Conservation (phyloP, 768 basidiomycete genomes). For the Suillus bovinus region DNA sequence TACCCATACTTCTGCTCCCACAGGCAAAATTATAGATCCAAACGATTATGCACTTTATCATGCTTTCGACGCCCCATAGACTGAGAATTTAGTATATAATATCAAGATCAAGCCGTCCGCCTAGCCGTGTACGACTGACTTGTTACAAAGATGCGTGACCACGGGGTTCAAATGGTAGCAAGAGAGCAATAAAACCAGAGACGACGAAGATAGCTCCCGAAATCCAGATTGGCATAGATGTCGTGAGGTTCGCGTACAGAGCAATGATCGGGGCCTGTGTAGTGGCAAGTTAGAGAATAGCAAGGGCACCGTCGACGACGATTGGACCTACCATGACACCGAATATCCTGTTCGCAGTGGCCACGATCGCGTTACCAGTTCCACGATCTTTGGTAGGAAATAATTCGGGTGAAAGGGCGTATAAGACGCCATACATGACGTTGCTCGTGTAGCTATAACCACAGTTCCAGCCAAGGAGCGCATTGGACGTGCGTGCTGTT, state of each 20-base stretch:
- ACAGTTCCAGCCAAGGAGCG: constrained; percentile 60
- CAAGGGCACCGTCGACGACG: constrained; percentile 8
- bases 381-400: constrained; percentile 57
- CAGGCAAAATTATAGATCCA: constrained; percentile 91
- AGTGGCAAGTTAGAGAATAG: not conserved
- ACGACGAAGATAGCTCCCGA: constrained; percentile 53
- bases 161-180: constrained; percentile 57
- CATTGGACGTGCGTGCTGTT: constrained; percentile 51
- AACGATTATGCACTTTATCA: constrained; percentile 84
- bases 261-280: constrained; percentile 51
- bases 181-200: constrained; percentile 46
- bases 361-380: constrained; percentile 55
- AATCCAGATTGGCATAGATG: constrained; percentile 55
- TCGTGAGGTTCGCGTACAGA: constrained; percentile 46
- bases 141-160: constrained; percentile 52
- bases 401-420: constrained; percentile 46
- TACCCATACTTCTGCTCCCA: constrained; percentile 48
- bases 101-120: not conserved
- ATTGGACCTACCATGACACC: constrained; percentile 53
- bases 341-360: constrained; percentile 54
- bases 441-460: constrained; percentile 58
- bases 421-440: constrained; percentile 54
- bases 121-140: not conserved
- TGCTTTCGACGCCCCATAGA: constrained; percentile 45
- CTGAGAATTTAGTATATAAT: constrained; percentile 67